Evolutionary conservation across 176 grass and related monocot genomes (phyloP).

Genomic region (Aechmea fasciata): DNA sequence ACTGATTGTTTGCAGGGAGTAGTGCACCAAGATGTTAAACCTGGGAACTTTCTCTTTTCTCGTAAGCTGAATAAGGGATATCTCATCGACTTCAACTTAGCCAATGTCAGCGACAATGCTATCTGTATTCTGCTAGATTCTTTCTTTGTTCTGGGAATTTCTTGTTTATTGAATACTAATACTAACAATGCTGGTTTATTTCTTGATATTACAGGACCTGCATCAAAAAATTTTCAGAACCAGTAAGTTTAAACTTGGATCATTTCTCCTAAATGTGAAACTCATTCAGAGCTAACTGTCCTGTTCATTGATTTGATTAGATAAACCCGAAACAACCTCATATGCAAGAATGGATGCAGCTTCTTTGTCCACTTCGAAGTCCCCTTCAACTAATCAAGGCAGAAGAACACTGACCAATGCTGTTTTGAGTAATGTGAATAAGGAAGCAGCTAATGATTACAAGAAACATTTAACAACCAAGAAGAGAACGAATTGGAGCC

Average conservation of each 20-base stretch:
- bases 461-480: slow-evolving; percentile 44
- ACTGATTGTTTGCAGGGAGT: slow-evolving; percentile 53
- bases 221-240: slow-evolving; percentile 58
- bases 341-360: slow-evolving; percentile 14
- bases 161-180: slow-evolving; percentile 14
- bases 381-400: slow-evolving; percentile 18
- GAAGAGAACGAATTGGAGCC: slow-evolving; percentile 38
- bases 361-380: slow-evolving; percentile 23
- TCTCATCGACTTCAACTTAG: slow-evolving; percentile 97
- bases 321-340: slow-evolving; percentile 30
- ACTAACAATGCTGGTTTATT: slow-evolving; percentile 16
- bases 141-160: slow-evolving; percentile 5
- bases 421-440: slow-evolving; percentile 1
- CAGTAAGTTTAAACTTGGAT: slow-evolving; percentile 39
- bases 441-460: slow-evolving; percentile 28
- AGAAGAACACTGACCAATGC: not conserved
- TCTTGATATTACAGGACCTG: slow-evolving; percentile 49
- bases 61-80: slow-evolving; percentile 54
- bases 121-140: not conserved
- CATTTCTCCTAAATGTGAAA: not conserved
- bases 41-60: slow-evolving; percentile 94
- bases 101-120: slow-evolving; percentile 51
- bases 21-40: slow-evolving; percentile 87
- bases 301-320: slow-evolving; percentile 27
- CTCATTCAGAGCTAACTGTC: not conserved